phyloP scores from a whole-genome alignment of 2,329 filamentous ascomycete genomes.

The Penicillium sp. region DNA sequence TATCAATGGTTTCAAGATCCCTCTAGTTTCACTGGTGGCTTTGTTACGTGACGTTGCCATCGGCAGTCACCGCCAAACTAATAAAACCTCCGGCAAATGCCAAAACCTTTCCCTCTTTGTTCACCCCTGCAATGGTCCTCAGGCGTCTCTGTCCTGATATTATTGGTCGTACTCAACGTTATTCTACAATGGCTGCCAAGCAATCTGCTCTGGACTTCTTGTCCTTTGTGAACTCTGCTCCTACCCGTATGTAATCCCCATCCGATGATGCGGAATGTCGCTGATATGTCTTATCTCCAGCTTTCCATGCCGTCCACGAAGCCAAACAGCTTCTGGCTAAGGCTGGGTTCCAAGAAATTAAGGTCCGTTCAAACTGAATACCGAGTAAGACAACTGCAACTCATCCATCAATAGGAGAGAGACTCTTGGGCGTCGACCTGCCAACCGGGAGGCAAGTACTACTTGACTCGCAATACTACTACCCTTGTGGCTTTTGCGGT shows the following conservation, averaged over 20 bases:
- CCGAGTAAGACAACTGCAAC: neutral
- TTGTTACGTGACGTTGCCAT: conserved; percentile 2
- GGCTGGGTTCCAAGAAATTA: conserved; percentile 83
- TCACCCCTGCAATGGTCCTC: conserved; percentile 7
- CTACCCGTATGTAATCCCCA: conserved; percentile 66
- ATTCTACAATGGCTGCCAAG: conserved; percentile 33
- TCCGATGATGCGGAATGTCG: conserved; percentile 1
- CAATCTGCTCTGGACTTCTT: conserved; percentile 74
- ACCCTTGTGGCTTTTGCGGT: conserved; percentile 92
- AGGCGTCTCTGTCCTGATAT: conserved; percentile 11
- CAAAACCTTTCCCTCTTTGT: neutral
- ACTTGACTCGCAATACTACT: conserved; percentile 87
- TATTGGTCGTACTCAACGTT: conserved; percentile 16
- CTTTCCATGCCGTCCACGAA: conserved; percentile 88
- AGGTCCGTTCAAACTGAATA: conserved; percentile 44
- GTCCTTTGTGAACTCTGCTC: conserved; percentile 90
- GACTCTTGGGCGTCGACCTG: conserved; percentile 81
- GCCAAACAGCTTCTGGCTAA: conserved; percentile 72
- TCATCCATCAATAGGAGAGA: conserved; percentile 58
- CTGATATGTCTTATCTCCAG: conserved; percentile 46
- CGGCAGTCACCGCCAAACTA: conserved; percentile 9
- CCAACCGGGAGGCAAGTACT: conserved; percentile 89
- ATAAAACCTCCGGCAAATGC: neutral
- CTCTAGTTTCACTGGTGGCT: neutral
- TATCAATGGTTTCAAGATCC: neutral